These are phyloP conservation scores for Glomus cerebriforme DNA, from an alignment of 192 early-diverging fungal genomes.

Conservation along the genomic window DNA sequence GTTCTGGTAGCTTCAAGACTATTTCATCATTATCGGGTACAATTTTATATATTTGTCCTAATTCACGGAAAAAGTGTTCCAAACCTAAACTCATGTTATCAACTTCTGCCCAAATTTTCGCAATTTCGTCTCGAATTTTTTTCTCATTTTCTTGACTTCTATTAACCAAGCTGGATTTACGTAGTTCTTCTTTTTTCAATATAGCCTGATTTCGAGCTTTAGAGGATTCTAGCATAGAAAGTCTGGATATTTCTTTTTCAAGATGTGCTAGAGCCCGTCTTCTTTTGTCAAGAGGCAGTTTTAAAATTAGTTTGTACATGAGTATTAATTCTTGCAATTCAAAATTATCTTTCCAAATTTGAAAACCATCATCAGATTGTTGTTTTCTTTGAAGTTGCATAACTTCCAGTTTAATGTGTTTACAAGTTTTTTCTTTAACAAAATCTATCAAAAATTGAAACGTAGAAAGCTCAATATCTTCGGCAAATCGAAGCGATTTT, in stretches of 20 bases:
- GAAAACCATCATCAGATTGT: background rate
- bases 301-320: background rate
- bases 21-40: background rate
- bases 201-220: conserved; percentile 1
- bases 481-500: background rate
- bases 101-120: conserved; percentile 10
- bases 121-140: conserved; percentile 20
- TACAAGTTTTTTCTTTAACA: conserved; percentile 26
- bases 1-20: conserved; percentile 19
- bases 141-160: background rate
- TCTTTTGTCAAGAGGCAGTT: conserved; percentile 4
- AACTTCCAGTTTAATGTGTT: background rate
- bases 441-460: conserved; percentile 18
- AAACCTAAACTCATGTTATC: conserved; percentile 28
- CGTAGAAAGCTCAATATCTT: background rate
- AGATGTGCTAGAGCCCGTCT: conserved; percentile 23
- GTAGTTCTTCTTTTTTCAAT: conserved; percentile 13
- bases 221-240: conserved; percentile 22
- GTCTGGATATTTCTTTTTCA: conserved; percentile 23
- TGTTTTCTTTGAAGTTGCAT: conserved; percentile 30
- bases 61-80: conserved; percentile 31
- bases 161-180: conserved; percentile 4
- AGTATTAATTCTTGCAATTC: conserved; percentile 8
- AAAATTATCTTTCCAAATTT: conserved; percentile 20
- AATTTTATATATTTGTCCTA: conserved; percentile 8